Conservation (phyloP, 2,329 filamentous ascomycete species). For the Ceratocystis albifundus region DNA sequence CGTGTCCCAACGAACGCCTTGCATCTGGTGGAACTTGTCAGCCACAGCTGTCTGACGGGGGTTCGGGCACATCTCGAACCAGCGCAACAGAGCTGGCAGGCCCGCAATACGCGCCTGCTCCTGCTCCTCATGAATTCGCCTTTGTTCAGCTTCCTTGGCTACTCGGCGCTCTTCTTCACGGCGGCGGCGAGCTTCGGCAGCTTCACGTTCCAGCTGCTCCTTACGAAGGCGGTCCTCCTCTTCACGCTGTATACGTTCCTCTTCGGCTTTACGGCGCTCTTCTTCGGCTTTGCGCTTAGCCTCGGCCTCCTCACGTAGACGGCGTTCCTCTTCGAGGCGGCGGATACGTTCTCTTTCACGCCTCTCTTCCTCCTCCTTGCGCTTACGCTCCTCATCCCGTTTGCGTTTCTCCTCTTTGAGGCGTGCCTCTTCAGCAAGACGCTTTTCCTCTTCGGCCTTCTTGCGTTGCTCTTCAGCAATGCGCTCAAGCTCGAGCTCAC, state of each 20-base stretch:
- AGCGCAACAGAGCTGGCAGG: slow-evolving; percentile 48
- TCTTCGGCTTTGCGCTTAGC: slow-evolving; percentile 31
- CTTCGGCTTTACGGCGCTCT: slow-evolving; percentile 32
- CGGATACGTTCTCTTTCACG: slow-evolving; percentile 27
- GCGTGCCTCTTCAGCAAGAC: slow-evolving; percentile 28
- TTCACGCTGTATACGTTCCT: slow-evolving; percentile 32
- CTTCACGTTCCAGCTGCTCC: slow-evolving; percentile 38
- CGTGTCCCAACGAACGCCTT: slow-evolving; percentile 53
- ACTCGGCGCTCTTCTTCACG: slow-evolving; percentile 39
- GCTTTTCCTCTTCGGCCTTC: slow-evolving; percentile 28
- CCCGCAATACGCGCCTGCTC: slow-evolving; percentile 45
- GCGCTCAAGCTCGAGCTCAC: slow-evolving; percentile 14
- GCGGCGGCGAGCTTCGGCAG: slow-evolving; percentile 41
- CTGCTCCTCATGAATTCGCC: slow-evolving; percentile 42
- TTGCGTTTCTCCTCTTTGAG: slow-evolving; percentile 30
- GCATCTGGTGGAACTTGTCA: slow-evolving; percentile 44
- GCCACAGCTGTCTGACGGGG: slow-evolving; percentile 42
- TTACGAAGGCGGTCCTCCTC: slow-evolving; percentile 38
- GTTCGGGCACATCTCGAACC: slow-evolving; percentile 45
- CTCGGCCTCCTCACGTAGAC: slow-evolving; percentile 26
- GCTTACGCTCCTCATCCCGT: slow-evolving; percentile 32
- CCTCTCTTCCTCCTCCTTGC: slow-evolving; percentile 31
- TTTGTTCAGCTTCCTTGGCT: slow-evolving; percentile 42
- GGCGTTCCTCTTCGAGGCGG: slow-evolving; percentile 22
- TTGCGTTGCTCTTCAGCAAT: slow-evolving; percentile 26